Conservation (phyloP, 768 basidiomycete genomes). For the Phaeolepiota aurea region DNA sequence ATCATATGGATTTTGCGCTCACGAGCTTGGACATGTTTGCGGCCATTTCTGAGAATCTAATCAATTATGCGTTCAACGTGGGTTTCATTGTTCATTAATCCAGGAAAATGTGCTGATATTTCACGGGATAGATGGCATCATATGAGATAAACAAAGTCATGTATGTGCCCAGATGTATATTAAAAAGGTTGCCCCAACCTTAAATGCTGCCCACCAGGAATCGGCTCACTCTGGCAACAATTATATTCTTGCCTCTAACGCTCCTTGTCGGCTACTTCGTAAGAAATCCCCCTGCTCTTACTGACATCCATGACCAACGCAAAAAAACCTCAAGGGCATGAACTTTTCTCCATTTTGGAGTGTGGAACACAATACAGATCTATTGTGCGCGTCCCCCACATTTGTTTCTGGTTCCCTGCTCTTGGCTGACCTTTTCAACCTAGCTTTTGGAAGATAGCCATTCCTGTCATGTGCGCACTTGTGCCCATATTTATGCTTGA, state of each 20-base stretch:
- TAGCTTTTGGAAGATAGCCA: conserved; percentile 62
- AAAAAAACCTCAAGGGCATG: conserved; percentile 64
- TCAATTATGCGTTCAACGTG: conserved; percentile 70
- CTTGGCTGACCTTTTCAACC: not conserved
- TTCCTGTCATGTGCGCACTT: conserved; percentile 49
- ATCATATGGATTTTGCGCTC: conserved; percentile 70
- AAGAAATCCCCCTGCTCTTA: conserved; percentile 4
- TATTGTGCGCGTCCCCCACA: conserved; percentile 26
- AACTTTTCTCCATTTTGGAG: conserved; percentile 51
- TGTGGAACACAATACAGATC: conserved; percentile 35
- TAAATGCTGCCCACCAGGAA: conserved; percentile 30
- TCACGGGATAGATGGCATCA: conserved; percentile 55
- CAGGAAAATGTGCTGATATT: too few relatives aligned
- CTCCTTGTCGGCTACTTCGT: conserved; percentile 63
- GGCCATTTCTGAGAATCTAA: conserved; percentile 61
- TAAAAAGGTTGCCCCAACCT: conserved; percentile 1
- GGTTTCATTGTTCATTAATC: too few relatives aligned
- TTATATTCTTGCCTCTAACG: conserved; percentile 65
- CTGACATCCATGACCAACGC: not conserved
- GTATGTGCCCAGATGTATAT: conserved; percentile 21
- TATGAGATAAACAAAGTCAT: conserved; percentile 75
- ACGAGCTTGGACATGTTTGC: conserved; percentile 68
- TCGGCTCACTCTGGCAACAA: conserved; percentile 57
- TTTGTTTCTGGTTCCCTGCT: not conserved
- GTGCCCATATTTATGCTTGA: conserved; percentile 42